Base-by-base conservation (phyloP, 768 basidiomycete genomes). In the Mycena leptocephala region DNA sequence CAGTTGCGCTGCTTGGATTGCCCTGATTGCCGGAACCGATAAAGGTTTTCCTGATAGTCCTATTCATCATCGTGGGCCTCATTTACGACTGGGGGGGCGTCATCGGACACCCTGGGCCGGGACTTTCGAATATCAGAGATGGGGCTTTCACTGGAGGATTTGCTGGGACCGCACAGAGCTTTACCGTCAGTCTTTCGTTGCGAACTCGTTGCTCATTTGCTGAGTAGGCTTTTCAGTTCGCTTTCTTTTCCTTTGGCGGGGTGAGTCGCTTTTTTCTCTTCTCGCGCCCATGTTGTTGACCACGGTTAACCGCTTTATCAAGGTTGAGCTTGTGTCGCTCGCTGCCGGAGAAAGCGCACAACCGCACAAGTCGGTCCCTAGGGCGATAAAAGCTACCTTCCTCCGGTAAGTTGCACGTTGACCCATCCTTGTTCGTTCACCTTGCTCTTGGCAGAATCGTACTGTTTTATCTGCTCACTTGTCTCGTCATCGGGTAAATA, bases 201-300 rank as follows among this genome's bases (percentile, higher is more conserved):
- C 90, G 90, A 81, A 90, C 90, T n/a, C n/a, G n/a, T n/a, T n/a
- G n/a, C n/a, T 39, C 33, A 5, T 39, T n/a, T n/a, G n/a, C n/a
- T n/a, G n/a, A n/a, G n/a, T 26, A 90, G 89, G 6, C 0, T 14
- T 93, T 93, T 74, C 92, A 94, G 43, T 94, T 89, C 37, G 93
- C 93, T 18, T 94, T 94, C 75, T 95, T 92, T 83, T 93, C 93
- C 11, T 93, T 90, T 81, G 92, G 90, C 22, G 92, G 93, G 22
- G 91, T 75, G 46, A 16, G 67, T 32, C 37, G 5, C 20, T 22
- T 46, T 48, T 66, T 8, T 33, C 4, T 59, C 5, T 48, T 64
- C n/a, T n/a, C n/a, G n/a, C n/a, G n/a, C n/a, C n/a, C n/a, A n/a
- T n/a, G n/a, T n/a, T n/a, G n/a, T 51, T 53, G 14, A 16, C 11